Evolutionary conservation across 1,284 basidiomycete genomes (phyloP).

Genomic region (Leccinum pallidistipes): DNA sequence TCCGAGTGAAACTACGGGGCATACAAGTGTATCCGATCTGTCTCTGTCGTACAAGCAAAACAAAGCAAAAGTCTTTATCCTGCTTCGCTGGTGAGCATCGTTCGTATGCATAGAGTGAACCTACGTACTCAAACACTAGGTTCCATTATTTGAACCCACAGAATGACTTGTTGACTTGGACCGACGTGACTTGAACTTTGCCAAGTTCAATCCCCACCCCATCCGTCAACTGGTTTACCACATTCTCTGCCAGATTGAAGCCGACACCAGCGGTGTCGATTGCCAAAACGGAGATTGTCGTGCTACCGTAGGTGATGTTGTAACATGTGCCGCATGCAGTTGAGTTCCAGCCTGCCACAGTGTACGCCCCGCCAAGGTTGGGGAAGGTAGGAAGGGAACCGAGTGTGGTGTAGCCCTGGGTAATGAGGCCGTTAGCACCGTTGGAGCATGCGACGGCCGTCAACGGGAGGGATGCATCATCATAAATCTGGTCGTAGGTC

Average conservation of each 20-base stretch:
- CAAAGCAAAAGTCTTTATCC: background rate
- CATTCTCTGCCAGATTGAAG: conserved; percentile 37
- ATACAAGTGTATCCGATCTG: background rate
- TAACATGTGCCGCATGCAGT: conserved; percentile 38
- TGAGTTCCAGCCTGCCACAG: conserved; percentile 36
- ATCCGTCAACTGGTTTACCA: conserved; percentile 37
- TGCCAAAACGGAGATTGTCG: conserved; percentile 28
- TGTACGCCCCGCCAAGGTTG: conserved; percentile 46
- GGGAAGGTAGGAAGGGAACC: conserved; percentile 50
- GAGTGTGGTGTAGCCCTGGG: conserved; percentile 46
- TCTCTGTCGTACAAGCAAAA: background rate
- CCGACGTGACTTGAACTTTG: conserved; percentile 20
- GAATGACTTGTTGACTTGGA: conserved; percentile 23
- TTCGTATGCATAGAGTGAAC: background rate
- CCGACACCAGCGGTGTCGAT: conserved; percentile 35
- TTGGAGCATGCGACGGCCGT: conserved; percentile 49
- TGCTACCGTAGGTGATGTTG: conserved; percentile 26
- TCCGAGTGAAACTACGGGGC: background rate
- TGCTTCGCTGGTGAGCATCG: conserved; percentile 8
- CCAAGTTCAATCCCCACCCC: conserved; percentile 30
- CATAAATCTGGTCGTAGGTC: conserved; percentile 41
- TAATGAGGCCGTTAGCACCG: conserved; percentile 41
- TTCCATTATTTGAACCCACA: conserved; percentile 21
- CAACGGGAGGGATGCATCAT: conserved; percentile 36
- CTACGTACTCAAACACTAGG: background rate